Evolutionary conservation across 2,329 filamentous ascomycete species (phyloP).

Genomic region (Diaporthe sp.): DNA sequence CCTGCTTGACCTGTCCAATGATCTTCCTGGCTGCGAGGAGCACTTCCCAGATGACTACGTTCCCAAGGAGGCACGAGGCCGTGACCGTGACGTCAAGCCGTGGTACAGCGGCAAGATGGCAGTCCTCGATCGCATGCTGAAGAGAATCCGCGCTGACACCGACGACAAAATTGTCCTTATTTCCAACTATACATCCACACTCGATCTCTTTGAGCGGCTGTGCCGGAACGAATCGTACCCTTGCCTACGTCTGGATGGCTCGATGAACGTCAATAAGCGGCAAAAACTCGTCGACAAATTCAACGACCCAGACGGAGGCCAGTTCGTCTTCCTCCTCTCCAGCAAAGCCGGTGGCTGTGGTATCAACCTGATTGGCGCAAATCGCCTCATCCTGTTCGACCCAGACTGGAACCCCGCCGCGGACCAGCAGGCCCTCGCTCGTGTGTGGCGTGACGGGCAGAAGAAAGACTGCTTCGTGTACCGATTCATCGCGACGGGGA

Average conservation of each 20-base stretch:
- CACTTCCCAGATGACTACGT: slow-evolving; percentile 89
- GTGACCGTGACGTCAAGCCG: slow-evolving; percentile 91
- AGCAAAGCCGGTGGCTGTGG: slow-evolving; percentile 98
- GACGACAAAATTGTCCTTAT: slow-evolving; percentile 99
- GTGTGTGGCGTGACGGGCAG: slow-evolving; percentile 98
- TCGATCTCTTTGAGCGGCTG: slow-evolving; percentile 93
- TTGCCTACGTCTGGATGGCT: slow-evolving; percentile 90
- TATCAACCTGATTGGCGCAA: slow-evolving; percentile 94
- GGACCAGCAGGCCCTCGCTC: slow-evolving; percentile 95
- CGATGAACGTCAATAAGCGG: slow-evolving; percentile 97
- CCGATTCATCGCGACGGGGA: slow-evolving; percentile 98
- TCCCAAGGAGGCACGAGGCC: slow-evolving; percentile 86
- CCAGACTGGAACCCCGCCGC: slow-evolving; percentile 98
- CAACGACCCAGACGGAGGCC: slow-evolving; percentile 90
- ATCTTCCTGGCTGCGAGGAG: slow-evolving; percentile 88
- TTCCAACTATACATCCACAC: slow-evolving; percentile 96
- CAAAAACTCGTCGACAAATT: slow-evolving; percentile 98
- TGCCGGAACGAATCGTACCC: slow-evolving; percentile 90
- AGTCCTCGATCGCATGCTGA: slow-evolving; percentile 97
- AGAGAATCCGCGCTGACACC: slow-evolving; percentile 93
- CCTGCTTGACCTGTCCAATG: slow-evolving; percentile 83
- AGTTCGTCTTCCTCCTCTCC: slow-evolving; percentile 96
- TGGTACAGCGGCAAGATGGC: slow-evolving; percentile 99
- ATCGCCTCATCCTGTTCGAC: slow-evolving; percentile 95
- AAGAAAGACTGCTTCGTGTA: slow-evolving; percentile 99